Percentiles rank a stretch among this genome's conserved stretches.
Evolutionary conservation across 352 stramenopile species (phyloP).

Genomic region (Phytopythium oedochilum): DNA sequence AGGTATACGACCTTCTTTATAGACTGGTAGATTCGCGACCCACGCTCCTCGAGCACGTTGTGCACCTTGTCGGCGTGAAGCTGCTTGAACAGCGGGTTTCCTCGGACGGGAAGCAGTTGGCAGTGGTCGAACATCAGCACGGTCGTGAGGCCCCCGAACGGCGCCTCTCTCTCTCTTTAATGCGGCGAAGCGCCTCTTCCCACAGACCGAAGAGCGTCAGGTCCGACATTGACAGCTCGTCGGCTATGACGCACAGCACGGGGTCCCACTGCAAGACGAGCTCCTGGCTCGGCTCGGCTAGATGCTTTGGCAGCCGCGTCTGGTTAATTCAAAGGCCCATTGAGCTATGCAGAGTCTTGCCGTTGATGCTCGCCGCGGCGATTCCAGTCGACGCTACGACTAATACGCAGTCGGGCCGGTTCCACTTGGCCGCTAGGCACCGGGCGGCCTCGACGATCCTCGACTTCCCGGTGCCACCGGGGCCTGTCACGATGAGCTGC

Average conservation of each 20-base stretch:
- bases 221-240: slow-evolving; percentile 20
- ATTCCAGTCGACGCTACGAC: slow-evolving; percentile 10
- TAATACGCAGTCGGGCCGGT: not conserved
- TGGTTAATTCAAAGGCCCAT: slow-evolving; percentile 10
- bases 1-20: slow-evolving; percentile 19
- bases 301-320: not conserved
- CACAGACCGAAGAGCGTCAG: slow-evolving; percentile 18
- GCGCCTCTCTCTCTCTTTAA: slow-evolving; percentile 10
- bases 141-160: slow-evolving; percentile 6
- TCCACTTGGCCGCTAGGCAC: not conserved
- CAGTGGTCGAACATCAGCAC: slow-evolving; percentile 17
- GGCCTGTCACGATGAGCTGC: not conserved
- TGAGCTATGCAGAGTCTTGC: slow-evolving; percentile 15
- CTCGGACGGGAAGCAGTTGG: slow-evolving; percentile 5
- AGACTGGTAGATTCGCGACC: slow-evolving; percentile 3
- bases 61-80: not conserved
- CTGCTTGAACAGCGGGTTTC: slow-evolving; percentile 5
- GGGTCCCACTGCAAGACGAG: slow-evolving; percentile 11
- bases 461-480: not conserved
- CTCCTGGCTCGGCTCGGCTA: slow-evolving; percentile 1
- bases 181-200: slow-evolving; percentile 14
- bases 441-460: not conserved
- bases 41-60: not conserved
- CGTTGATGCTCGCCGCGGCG: slow-evolving; percentile 8
- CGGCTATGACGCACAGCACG: slow-evolving; percentile 11